Conservation (phyloP, 2,329 filamentous ascomycete species). For the Neophaeococcomyces mojaviensis region DNA sequence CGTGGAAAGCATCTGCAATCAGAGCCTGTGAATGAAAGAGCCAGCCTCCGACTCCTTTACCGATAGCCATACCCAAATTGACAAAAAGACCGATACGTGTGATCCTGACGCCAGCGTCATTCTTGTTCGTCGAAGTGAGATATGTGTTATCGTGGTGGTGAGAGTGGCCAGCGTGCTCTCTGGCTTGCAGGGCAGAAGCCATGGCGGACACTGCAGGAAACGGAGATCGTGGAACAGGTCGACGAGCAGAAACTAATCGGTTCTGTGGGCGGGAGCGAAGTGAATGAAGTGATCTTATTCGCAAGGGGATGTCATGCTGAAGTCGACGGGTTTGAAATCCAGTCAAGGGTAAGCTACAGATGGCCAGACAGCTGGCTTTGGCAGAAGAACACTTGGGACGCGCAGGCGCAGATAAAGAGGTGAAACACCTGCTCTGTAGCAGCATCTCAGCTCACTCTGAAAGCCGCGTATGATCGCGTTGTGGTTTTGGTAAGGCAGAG, state of each 20-base stretch:
- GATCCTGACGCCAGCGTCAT: slow-evolving; percentile 88
- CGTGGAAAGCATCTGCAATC: slow-evolving; percentile 90
- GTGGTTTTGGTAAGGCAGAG: not conserved
- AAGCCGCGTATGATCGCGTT: not conserved
- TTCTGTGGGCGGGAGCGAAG: not conserved
- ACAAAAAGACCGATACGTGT: slow-evolving; percentile 81
- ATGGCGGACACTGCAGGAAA: slow-evolving; percentile 3
- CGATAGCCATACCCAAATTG: slow-evolving; percentile 89
- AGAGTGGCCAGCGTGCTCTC: slow-evolving; percentile 43
- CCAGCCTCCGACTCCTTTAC: slow-evolving; percentile 87
- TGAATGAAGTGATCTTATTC: not conserved
- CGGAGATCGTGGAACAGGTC: not conserved
- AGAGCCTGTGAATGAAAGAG: slow-evolving; percentile 91
- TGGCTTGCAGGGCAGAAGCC: slow-evolving; percentile 11
- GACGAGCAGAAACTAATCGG: too few species aligned
- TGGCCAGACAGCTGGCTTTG: not conserved
- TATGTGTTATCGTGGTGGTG: slow-evolving; percentile 73
- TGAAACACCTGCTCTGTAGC: not conserved
- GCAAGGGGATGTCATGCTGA: not conserved
- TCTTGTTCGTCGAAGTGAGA: slow-evolving; percentile 72
- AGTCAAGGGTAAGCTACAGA: not conserved
- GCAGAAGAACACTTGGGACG: not conserved
- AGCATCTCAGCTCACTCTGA: slow-evolving; percentile 4
- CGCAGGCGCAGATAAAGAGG: not conserved
- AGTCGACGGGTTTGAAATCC: not conserved